Evolutionary conservation across 75 land plant genomes (phyloP).

Genomic region (Picea sitchensis): DNA sequence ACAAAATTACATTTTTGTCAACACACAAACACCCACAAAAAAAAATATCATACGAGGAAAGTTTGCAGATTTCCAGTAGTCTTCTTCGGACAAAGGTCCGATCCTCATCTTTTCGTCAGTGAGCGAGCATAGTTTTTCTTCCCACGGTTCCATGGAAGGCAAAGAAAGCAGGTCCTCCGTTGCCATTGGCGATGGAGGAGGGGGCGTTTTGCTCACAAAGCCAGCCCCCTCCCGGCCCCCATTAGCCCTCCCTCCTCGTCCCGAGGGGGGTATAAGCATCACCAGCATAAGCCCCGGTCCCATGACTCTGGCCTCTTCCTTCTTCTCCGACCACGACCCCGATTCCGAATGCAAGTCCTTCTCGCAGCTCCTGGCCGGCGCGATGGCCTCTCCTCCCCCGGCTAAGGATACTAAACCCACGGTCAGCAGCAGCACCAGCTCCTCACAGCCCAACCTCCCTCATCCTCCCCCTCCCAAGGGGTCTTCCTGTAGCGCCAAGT

Average conservation of each 20-base stretch:
- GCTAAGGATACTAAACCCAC: conserved; percentile 7
- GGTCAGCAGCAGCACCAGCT: conserved; percentile 1
- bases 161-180: background rate
- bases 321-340: conserved; percentile 27
- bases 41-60: too few relatives aligned
- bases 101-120: background rate
- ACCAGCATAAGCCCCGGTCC: conserved; percentile 61
- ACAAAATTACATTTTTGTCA: too few relatives aligned
- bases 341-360: conserved; percentile 68
- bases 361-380: conserved; percentile 91
- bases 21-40: too few relatives aligned
- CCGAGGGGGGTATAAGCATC: conserved; percentile 27
- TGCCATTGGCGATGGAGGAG: conserved; percentile 2
- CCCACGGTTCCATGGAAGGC: conserved; percentile 11
- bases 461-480: background rate
- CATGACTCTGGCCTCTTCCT: conserved; percentile 63
- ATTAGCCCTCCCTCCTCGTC: conserved; percentile 43
- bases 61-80: background rate
- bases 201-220: conserved; percentile 1
- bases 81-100: background rate
- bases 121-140: too few relatives aligned
- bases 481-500: conserved; percentile 21
- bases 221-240: conserved; percentile 33
- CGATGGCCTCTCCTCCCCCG: conserved; percentile 72
- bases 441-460: background rate